Base-by-base conservation (phyloP, 371 early-diverging fungal species). In the Dentiscutata heterogama region DNA sequence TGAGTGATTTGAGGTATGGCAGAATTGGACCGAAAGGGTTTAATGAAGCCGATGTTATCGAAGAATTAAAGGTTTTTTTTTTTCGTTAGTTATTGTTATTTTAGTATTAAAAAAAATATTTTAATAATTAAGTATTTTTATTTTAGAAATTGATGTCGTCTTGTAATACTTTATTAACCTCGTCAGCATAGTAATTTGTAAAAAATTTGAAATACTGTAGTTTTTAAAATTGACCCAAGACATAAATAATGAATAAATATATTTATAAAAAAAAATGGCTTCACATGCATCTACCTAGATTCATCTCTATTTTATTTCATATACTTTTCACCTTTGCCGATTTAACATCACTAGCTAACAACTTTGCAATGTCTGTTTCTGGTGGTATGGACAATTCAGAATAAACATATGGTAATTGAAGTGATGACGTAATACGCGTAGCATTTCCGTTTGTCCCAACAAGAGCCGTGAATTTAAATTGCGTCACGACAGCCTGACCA, bases 401-500 rank as follows among this genome's bases (percentile, higher is more conserved):
- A 83, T 93, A 94, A 35, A 95, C 93, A 85, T 90, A 95, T 58
- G 95, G 95, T 63, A 93, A 82, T 20, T 86, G 81, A 46, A 88
- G 86, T 14, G 89, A 67, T 54, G 78, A 65, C 8, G 96, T 96
- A 77, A 94, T 91, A 82, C 94, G 92, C 71, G 93, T 85, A 54
- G 93, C 89, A 46, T 95, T 97, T 71, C 88, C 91, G 50, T 95
- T 89, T 71, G 93, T 88, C 51, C 97, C 87, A 22, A 58, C 22
- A 78, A 97, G 87, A 42, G 94, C 95, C 2, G 98, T 97, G 83
- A 95, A 90, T 88, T 95, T 94, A 87, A 95, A 93, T 86, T 97
- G 97, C 39, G 96, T 97, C 46, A 95, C 93, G 42, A 89, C 81
- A 82, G 92, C 96, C 13, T 58, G 18, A 31, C 84, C 87, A 71